A percentile compares a stretch with the other conserved stretches of the same genome.
Conservation (phyloP, 768 basidiomycete species). For the Crassisporium funariophilum region DNA sequence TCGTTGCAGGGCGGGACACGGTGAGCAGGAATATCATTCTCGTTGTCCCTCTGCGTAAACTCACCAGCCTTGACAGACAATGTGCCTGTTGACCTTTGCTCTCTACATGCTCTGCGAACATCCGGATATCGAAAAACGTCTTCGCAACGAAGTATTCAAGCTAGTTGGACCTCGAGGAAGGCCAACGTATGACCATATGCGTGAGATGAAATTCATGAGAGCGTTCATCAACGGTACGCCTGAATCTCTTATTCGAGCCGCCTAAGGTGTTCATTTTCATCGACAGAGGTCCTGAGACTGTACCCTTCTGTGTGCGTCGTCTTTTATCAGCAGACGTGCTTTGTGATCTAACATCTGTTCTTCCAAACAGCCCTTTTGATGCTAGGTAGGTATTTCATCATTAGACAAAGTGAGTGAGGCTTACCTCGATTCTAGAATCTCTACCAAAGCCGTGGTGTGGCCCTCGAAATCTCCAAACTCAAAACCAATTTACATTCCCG, state of each 20-base stretch:
- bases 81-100: constrained; percentile 41
- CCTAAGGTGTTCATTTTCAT: not conserved
- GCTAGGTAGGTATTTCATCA: constrained; percentile 27
- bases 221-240: constrained; percentile 37
- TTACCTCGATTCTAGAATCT: constrained; percentile 41
- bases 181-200: constrained; percentile 48
- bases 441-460: constrained; percentile 44
- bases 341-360: not conserved
- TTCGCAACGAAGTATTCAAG: constrained; percentile 44
- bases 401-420: too few relatives aligned
- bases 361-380: constrained; percentile 25
- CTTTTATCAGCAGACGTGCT: not conserved
- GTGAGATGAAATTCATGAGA: constrained; percentile 44
- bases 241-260: not conserved
- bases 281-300: constrained; percentile 45
- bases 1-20: constrained; percentile 25
- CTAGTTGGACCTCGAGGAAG: constrained; percentile 37
- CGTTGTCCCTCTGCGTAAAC: not conserved
- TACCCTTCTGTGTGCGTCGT: constrained; percentile 37
- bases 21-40: constrained; percentile 23
- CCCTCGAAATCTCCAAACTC: constrained; percentile 42
- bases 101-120: constrained; percentile 47
- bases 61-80: constrained; percentile 33
- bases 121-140: constrained; percentile 38
- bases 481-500: constrained; percentile 55